Evolutionary conservation across 2,329 filamentous ascomycete species (phyloP).

Genomic region (Fusarium denticulatum): DNA sequence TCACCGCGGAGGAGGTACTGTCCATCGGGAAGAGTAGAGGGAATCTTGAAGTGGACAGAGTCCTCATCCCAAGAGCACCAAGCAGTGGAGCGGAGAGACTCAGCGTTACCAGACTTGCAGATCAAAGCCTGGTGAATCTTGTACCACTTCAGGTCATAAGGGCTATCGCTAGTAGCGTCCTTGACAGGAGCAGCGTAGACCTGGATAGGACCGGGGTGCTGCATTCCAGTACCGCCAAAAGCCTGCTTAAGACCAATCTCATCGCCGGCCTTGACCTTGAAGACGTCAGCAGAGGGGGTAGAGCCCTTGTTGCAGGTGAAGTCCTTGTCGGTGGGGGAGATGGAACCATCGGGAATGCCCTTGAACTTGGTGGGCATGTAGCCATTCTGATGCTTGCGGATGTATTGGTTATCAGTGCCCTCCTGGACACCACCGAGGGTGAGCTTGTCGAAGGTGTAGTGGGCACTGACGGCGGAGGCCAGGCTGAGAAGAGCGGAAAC

Average conservation of each 20-base stretch:
- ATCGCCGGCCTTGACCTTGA: conserved; percentile 20
- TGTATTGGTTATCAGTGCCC: conserved; percentile 8
- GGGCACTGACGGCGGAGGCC: conserved; percentile 14
- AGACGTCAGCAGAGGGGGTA: neutral
- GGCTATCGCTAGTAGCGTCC: neutral
- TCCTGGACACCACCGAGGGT: neutral
- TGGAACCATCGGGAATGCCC: neutral
- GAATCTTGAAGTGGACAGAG: conserved; percentile 21
- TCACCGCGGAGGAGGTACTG: conserved; percentile 33
- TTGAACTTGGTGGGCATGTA: conserved; percentile 26
- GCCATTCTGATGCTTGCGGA: conserved; percentile 20
- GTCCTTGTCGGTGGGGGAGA: conserved; percentile 17
- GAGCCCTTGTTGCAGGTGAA: conserved; percentile 20
- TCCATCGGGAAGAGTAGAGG: conserved; percentile 9
- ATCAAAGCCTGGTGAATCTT: conserved; percentile 19
- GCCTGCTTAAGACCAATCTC: conserved; percentile 19
- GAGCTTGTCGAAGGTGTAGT: conserved; percentile 24
- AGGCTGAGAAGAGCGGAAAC: conserved; percentile 13
- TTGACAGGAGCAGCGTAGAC: conserved; percentile 12
- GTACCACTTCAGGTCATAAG: conserved; percentile 10
- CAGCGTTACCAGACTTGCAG: conserved; percentile 3
- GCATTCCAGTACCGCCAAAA: conserved; percentile 12
- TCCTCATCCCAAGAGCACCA: conserved; percentile 19
- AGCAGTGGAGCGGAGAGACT: conserved; percentile 12
- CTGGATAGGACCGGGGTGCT: conserved; percentile 15